Base-by-base conservation (phyloP, 148 eudicot genomes). In the Rheum nobile region DNA sequence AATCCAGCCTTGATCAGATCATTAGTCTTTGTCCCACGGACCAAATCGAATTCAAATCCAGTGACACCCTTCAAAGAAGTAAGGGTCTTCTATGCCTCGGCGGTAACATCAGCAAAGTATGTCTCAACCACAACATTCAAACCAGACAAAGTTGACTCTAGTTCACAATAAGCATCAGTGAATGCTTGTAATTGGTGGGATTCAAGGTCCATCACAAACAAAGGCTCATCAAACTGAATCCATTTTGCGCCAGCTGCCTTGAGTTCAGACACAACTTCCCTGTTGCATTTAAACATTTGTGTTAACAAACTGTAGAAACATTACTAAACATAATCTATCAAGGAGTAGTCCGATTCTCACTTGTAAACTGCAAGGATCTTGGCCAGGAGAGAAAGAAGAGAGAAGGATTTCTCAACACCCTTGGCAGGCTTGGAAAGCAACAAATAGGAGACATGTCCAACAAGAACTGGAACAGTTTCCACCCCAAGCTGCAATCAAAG, bases 191-290 rank as follows among this genome's bases (percentile, higher is more conserved):
- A 77, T 71, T 86, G 78, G 61, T 84, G 78, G 76, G 90, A 34
- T 34, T 83, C 85, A 16, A 88, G 92, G 67, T 88, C 90, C 85
- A 80, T 86, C 41, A 86, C 88, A 37, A 88, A 88, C 48, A 76
- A 77, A 39, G 92, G 92, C 75, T 88, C 92, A 43, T 88, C 92
- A 82, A 88, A 85, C 77, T 88, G 92, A 80, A 86, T 81, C 88
- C 90, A 86, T 29, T 85, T 54, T 67, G 92, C 88, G 72, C 92
- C 90, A 65, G 88, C 88, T 35, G 82, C 85, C 81, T 84, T 88
- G 12, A 88, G 83, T 75, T 88, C 89, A 43, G 83, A 63, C 52
- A 88, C 76, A 77, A 88, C 90, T 76, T 88, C 89, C 85, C 92
- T 88, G 67, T 16, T 72, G 35, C 35, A 28, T 11, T 19, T 0